Evolutionary conservation across 2,329 filamentous ascomycete species (phyloP).

Genomic region (Microdochium nivale): DNA sequence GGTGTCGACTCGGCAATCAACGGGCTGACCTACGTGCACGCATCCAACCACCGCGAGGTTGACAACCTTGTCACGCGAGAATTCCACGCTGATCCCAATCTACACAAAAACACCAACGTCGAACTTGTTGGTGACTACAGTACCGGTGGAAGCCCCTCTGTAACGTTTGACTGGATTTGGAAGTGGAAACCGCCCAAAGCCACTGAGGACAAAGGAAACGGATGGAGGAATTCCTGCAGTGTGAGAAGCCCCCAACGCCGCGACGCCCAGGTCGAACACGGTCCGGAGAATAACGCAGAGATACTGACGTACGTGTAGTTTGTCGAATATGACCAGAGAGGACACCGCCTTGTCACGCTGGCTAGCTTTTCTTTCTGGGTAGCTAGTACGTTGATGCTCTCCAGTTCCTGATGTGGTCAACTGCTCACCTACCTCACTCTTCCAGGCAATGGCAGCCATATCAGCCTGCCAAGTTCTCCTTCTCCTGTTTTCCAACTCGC

Average conservation of each 20-base stretch:
- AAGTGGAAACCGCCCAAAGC: conserved; percentile 88
- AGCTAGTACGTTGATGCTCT: conserved; percentile 47
- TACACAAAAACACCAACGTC: conserved; percentile 96
- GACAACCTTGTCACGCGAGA: conserved; percentile 92
- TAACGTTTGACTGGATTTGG: conserved; percentile 93
- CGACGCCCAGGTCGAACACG: background rate
- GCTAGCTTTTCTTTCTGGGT: conserved; percentile 96
- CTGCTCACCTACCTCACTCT: background rate
- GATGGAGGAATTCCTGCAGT: conserved; percentile 94
- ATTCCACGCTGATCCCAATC: conserved; percentile 92
- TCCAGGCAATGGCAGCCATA: conserved; percentile 6
- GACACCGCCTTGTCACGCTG: conserved; percentile 79
- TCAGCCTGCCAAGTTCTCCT: conserved; percentile 55
- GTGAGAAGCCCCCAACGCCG: conserved; percentile 35
- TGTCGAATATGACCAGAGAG: conserved; percentile 91
- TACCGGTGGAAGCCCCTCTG: conserved; percentile 73
- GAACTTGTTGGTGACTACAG: conserved; percentile 87
- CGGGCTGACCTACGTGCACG: conserved; percentile 87
- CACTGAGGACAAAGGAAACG: conserved; percentile 73
- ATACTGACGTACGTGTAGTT: conserved; percentile 47
- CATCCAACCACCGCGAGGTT: conserved; percentile 75
- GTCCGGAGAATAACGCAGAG: background rate
- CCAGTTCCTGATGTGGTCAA: too few species aligned
- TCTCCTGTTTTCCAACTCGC: conserved; percentile 66
- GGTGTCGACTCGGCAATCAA: conserved; percentile 69